Percentiles rank a stretch among this genome's conserved stretches.
These are phyloP conservation scores for Camellia lanceoleosa DNA, from an alignment of 148 eudicot species.

Conservation along the genomic window DNA sequence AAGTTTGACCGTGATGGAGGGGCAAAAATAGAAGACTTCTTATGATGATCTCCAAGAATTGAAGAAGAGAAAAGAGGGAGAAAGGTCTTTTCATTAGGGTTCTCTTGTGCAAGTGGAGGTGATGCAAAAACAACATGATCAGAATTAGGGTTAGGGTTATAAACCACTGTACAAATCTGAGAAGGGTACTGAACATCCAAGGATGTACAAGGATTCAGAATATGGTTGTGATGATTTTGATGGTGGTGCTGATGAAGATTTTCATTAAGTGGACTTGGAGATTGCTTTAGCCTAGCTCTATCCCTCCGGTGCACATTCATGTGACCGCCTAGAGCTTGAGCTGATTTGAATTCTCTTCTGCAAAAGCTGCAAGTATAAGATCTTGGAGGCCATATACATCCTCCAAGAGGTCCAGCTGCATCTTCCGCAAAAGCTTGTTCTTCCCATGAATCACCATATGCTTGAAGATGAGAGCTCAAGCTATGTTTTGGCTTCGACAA, in stretches of 20 bases:
- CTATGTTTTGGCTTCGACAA: conserved; percentile 26
- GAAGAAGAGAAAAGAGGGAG: conserved; percentile 23
- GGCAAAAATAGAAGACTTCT: neutral
- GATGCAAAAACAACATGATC: conserved; percentile 11
- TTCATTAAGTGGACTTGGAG: conserved; percentile 21
- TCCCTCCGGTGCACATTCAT: conserved; percentile 83
- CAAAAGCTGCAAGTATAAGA: conserved; percentile 75
- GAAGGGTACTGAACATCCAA: conserved; percentile 14
- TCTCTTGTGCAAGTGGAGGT: conserved; percentile 10
- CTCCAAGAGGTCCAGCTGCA: conserved; percentile 62
- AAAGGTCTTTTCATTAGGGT: neutral
- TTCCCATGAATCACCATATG: conserved; percentile 57
- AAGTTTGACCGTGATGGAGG: conserved; percentile 26
- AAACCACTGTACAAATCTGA: conserved; percentile 11
- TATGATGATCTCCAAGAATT: neutral
- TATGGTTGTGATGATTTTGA: conserved; percentile 18
- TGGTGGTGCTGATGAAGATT: conserved; percentile 8
- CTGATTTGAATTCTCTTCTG: conserved; percentile 69
- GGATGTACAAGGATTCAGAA: conserved; percentile 5
- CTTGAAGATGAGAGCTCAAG: conserved; percentile 20
- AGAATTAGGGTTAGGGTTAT: conserved; percentile 29
- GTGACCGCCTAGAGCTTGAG: conserved; percentile 86
- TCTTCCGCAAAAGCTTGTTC: conserved; percentile 79
- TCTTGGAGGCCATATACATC: conserved; percentile 77
- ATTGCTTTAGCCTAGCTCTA: conserved; percentile 56